A percentile compares a stretch with the other conserved stretches of the same genome.
Conservation (phyloP, 1,284 basidiomycete species). For the Neotropicomus parvogracilis region DNA sequence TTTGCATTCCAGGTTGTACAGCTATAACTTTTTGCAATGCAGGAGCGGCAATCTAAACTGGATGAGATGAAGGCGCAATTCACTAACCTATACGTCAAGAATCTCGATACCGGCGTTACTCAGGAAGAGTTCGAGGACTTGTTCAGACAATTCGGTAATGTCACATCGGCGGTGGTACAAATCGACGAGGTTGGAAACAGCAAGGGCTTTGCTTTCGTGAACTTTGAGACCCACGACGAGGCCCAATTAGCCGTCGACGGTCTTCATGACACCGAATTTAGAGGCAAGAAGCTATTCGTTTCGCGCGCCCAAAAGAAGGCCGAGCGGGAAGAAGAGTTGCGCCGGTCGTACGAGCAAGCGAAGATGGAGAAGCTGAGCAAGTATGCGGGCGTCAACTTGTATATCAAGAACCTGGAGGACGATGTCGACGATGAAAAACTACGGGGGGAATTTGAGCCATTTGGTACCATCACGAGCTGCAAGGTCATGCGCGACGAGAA, state of each 20-base stretch:
- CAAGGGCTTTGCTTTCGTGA: slow-evolving; percentile 99
- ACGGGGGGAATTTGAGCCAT: slow-evolving; percentile 93
- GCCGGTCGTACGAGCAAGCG: slow-evolving; percentile 90
- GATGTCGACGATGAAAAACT: slow-evolving; percentile 95
- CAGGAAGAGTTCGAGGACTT: slow-evolving; percentile 87
- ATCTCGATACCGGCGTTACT: slow-evolving; percentile 82
- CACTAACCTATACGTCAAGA: slow-evolving; percentile 99
- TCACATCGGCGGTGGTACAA: slow-evolving; percentile 87
- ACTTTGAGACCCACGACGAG: slow-evolving; percentile 91
- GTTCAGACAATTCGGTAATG: slow-evolving; percentile 77
- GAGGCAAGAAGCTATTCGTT: slow-evolving; percentile 93
- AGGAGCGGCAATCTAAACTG: slow-evolving; percentile 96
- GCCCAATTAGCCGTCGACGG: slow-evolving; percentile 88
- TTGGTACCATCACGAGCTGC: slow-evolving; percentile 96
- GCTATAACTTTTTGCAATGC: not conserved
- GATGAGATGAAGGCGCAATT: slow-evolving; percentile 97
- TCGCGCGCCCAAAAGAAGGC: slow-evolving; percentile 98
- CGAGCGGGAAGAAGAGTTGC: slow-evolving; percentile 97
- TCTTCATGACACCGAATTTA: slow-evolving; percentile 85
- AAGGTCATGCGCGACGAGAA: slow-evolving; percentile 99
- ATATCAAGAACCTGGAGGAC: slow-evolving; percentile 97
- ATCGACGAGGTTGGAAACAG: slow-evolving; percentile 84
- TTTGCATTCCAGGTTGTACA: not conserved
- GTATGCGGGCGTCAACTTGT: slow-evolving; percentile 98
- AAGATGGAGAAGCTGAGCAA: slow-evolving; percentile 98